Evolutionary conservation across 257 asterid genomes (phyloP).

Genomic region (Solanum sejunctum): DNA sequence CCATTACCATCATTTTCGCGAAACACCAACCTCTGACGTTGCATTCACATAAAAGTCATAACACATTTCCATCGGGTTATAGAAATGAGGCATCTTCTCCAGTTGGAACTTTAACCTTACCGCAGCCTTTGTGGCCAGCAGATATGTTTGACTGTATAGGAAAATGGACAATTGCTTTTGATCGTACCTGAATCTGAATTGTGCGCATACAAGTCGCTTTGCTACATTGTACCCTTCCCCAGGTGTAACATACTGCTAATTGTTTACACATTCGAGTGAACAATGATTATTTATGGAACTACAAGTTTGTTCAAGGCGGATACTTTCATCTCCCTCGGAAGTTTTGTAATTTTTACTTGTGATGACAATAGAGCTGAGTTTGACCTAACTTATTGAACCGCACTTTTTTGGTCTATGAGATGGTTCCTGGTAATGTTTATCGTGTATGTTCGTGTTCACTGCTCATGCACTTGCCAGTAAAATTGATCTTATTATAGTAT

Average conservation of each 20-base stretch:
- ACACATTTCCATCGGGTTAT: not conserved
- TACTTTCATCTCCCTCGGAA: not conserved
- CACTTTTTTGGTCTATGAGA: not conserved
- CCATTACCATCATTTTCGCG: conserved; percentile 96
- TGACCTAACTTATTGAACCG: not conserved
- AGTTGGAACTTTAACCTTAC: not conserved
- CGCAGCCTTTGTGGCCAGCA: not conserved
- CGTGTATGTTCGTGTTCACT: not conserved
- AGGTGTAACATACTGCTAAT: not conserved
- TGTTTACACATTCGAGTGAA: not conserved
- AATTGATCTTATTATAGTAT: not conserved
- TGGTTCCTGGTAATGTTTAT: not conserved
- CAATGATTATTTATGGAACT: not conserved
- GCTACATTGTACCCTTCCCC: not conserved
- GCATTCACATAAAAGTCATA: not conserved
- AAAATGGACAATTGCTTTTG: not conserved
- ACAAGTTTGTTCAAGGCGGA: not conserved
- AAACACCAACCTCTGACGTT: conserved; percentile 61
- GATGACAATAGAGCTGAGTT: not conserved
- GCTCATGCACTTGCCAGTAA: not conserved
- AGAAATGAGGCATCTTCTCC: not conserved
- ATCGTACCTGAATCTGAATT: not conserved
- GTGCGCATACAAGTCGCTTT: not conserved
- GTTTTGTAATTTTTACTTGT: not conserved
- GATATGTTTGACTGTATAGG: not conserved